Percentiles rank a stretch among this genome's conserved stretches.
Evolutionary conservation across 805 yeast species (phyloP).

Genomic region (Yamadazyma laniorum): DNA sequence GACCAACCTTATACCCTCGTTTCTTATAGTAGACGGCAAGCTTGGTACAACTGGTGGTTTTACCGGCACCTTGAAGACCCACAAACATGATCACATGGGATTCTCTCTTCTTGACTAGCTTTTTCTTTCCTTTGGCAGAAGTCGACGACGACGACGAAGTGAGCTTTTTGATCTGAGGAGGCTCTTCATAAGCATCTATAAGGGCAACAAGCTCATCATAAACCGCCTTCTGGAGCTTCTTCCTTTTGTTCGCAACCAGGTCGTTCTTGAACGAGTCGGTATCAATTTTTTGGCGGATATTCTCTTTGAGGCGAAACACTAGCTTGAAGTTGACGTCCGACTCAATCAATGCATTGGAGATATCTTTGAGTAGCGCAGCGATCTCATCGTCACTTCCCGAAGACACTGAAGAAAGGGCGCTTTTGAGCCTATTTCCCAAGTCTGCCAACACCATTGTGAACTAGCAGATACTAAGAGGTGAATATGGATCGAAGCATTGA

Average conservation of each 20-base stretch:
- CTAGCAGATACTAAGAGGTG: too few species aligned
- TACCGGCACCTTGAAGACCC: constrained; percentile 98
- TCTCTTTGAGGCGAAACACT: constrained; percentile 73
- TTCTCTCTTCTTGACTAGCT: constrained; percentile 14
- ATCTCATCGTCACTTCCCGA: constrained; percentile 41
- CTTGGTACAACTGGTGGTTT: constrained; percentile 96
- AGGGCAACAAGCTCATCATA: constrained; percentile 87
- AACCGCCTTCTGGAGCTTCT: constrained; percentile 85
- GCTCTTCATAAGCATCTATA: constrained; percentile 67
- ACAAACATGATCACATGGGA: constrained; percentile 89
- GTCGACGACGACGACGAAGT: constrained; percentile 19
- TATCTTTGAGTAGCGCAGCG: constrained; percentile 69
- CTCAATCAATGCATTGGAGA: constrained; percentile 86
- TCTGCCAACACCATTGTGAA: constrained; percentile 44
- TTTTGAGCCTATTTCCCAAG: constrained; percentile 41
- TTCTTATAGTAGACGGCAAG: constrained; percentile 91
- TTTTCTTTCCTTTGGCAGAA: constrained; percentile 17
- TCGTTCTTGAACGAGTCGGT: constrained; percentile 50
- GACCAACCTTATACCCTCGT: constrained; percentile 90
- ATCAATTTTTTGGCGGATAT: constrained; percentile 49
- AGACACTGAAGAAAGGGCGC: constrained; percentile 42
- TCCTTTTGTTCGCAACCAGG: constrained; percentile 65
- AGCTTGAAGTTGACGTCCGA: constrained; percentile 90
- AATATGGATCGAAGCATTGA: too few species aligned
- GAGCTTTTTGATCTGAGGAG: constrained; percentile 84